Percentiles rank a stretch among this genome's conserved stretches.
phyloP scores from a whole-genome alignment of 1,139 yeast species.

The Candida buenavistaensis region DNA sequence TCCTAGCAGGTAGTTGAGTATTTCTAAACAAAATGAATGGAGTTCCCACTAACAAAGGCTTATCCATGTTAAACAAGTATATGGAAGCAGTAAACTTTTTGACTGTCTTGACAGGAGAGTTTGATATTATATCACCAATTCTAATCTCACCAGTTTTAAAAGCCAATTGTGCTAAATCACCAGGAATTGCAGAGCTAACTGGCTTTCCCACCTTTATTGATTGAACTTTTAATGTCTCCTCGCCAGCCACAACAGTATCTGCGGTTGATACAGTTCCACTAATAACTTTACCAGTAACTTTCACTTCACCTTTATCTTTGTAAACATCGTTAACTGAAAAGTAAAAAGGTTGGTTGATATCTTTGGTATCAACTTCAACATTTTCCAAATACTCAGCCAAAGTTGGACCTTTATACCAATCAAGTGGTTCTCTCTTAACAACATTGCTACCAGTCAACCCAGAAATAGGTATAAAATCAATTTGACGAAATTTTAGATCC shows the following conservation, averaged over 20 bases:
- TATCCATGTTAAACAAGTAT: slow-evolving; percentile 65
- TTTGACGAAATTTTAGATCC: slow-evolving; percentile 62
- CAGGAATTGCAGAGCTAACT: slow-evolving; percentile 56
- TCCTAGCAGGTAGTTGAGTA: slow-evolving; percentile 71
- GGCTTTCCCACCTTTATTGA: slow-evolving; percentile 25
- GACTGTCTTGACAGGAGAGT: slow-evolving; percentile 48
- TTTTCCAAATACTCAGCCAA: slow-evolving; percentile 57
- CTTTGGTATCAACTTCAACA: slow-evolving; percentile 22
- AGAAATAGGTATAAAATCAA: slow-evolving; percentile 78
- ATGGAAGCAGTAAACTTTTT: slow-evolving; percentile 56
- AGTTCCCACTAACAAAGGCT: slow-evolving; percentile 81
- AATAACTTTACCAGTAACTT: slow-evolving; percentile 69
- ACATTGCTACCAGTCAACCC: slow-evolving; percentile 87
- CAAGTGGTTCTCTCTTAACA: slow-evolving; percentile 45
- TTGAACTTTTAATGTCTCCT: slow-evolving; percentile 35
- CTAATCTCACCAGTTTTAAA: slow-evolving; percentile 49
- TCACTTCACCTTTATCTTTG: slow-evolving; percentile 35
- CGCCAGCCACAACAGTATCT: slow-evolving; percentile 64
- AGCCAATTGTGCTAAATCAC: slow-evolving; percentile 66
- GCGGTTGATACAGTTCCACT: slow-evolving; percentile 79
- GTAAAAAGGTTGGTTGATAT: slow-evolving; percentile 39
- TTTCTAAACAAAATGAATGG: slow-evolving; percentile 83
- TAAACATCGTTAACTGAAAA: slow-evolving; percentile 52
- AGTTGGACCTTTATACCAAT: slow-evolving; percentile 70
- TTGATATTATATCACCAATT: slow-evolving; percentile 73